Conservation (phyloP, 2,329 filamentous ascomycete genomes). For the Colletotrichum ledebouriae region DNA sequence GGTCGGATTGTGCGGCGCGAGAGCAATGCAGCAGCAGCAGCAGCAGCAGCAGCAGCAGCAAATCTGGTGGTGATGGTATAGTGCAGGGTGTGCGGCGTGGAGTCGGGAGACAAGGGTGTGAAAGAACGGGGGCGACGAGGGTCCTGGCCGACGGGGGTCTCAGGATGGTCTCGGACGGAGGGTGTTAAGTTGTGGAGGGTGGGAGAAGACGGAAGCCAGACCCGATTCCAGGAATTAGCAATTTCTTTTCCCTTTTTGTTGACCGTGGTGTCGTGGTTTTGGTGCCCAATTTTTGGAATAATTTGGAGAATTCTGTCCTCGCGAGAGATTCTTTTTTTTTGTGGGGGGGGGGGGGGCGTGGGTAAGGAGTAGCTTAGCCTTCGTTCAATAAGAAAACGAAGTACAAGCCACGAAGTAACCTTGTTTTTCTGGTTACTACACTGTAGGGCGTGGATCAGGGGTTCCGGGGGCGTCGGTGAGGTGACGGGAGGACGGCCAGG, state of each 20-base stretch:
- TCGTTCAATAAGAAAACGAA: not conserved
- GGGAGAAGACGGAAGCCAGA: conserved; percentile 42
- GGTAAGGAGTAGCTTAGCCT: not conserved
- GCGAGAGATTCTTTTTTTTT: no score
- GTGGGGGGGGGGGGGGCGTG: no score
- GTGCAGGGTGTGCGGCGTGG: conserved; percentile 36
- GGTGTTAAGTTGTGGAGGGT: conserved; percentile 33
- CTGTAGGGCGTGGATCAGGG: not conserved
- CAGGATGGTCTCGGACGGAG: conserved; percentile 17
- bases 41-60: no score
- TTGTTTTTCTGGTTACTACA: not conserved
- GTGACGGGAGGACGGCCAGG: conserved; percentile 23
- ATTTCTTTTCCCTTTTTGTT: conserved; percentile 35
- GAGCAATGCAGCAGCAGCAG: not conserved
- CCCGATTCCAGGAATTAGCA: conserved; percentile 41
- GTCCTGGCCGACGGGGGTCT: conserved; percentile 27
- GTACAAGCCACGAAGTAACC: not conserved
- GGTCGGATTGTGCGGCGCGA: conserved; percentile 28
- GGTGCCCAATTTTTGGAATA: conserved; percentile 26
- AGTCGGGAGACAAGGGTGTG: conserved; percentile 36
- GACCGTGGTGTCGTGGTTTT: conserved; percentile 16
- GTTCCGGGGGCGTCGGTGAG: conserved; percentile 31
- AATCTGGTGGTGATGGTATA: conserved; percentile 2
- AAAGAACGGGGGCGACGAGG: conserved; percentile 25
- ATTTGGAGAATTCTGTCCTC: no score